Percentiles rank a stretch among this genome's conserved stretches.
Evolutionary conservation across 2,329 filamentous ascomycete species (phyloP).

Genomic region (Epichloe sibirici): DNA sequence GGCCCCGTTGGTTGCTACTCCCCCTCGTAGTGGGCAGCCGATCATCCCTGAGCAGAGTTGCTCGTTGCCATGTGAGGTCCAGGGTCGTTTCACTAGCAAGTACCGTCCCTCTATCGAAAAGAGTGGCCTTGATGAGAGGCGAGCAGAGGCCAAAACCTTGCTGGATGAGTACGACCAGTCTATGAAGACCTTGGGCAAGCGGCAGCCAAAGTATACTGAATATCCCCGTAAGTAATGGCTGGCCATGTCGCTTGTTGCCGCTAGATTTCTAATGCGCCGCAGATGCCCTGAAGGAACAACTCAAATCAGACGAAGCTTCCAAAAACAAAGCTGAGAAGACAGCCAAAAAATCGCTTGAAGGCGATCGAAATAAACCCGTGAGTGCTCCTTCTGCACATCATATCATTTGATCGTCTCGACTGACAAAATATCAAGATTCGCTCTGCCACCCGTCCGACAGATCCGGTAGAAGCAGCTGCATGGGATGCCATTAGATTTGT

Average conservation of each 20-base stretch:
- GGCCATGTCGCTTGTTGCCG: not conserved
- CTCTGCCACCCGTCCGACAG: conserved; percentile 29
- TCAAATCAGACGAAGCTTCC: conserved; percentile 32
- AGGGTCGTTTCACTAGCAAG: conserved; percentile 28
- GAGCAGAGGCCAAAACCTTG: conserved; percentile 25
- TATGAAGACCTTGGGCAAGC: conserved; percentile 29
- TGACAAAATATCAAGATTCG: conserved; percentile 20
- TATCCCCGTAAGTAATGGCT: conserved; percentile 25
- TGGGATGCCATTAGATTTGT: conserved; percentile 43
- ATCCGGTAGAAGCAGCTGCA: conserved; percentile 33
- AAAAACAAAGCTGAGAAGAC: conserved; percentile 35
- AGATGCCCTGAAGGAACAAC: conserved; percentile 33
- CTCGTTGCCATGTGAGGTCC: conserved; percentile 30
- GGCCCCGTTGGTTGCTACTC: conserved; percentile 28
- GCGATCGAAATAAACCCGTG: conserved; percentile 28
- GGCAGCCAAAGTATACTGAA: conserved; percentile 33
- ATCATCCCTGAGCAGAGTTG: conserved; percentile 28
- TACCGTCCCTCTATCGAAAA: conserved; percentile 28
- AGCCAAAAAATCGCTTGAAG: conserved; percentile 29
- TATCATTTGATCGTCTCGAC: not conserved
- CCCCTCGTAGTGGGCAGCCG: conserved; percentile 25
- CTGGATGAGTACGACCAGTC: conserved; percentile 29
- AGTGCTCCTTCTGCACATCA: conserved; percentile 9
- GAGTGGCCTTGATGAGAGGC: conserved; percentile 28
- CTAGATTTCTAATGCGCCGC: not conserved